phyloP scores from a whole-genome alignment of 768 basidiomycete species.

The Lactifluus piperatus region DNA sequence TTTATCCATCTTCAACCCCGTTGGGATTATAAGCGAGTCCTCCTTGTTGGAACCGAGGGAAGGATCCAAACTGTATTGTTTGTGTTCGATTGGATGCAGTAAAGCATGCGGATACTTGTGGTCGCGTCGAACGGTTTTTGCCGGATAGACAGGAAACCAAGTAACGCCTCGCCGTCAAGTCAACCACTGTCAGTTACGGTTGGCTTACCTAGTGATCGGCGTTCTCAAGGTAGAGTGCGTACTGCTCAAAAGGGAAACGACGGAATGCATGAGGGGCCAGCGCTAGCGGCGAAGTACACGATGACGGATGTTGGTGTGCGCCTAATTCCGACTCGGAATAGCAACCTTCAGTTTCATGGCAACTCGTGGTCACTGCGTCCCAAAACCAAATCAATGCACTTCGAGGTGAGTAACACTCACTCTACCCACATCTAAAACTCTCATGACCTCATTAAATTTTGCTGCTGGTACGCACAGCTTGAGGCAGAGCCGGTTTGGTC shows the following conservation, averaged over 20 bases:
- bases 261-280: conserved; percentile 3
- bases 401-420: neutral
- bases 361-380: neutral
- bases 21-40: neutral
- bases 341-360: neutral
- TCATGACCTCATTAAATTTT: neutral
- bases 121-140: neutral
- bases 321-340: neutral
- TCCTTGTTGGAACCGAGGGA: neutral
- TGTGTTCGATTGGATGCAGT: neutral
- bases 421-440: neutral
- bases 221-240: neutral
- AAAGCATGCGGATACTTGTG: neutral
- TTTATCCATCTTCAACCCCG: neutral
- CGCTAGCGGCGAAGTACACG: neutral
- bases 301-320: neutral
- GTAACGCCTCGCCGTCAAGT: neutral
- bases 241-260: neutral
- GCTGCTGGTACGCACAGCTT: neutral
- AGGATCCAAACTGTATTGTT: neutral
- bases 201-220: neutral
- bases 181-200: too few species aligned
- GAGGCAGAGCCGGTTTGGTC: neutral
- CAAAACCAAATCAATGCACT: neutral
- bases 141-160: neutral